These are phyloP conservation scores for Corymbia maculata DNA, from an alignment of 345 rosid genomes.

Conservation along the genomic window DNA sequence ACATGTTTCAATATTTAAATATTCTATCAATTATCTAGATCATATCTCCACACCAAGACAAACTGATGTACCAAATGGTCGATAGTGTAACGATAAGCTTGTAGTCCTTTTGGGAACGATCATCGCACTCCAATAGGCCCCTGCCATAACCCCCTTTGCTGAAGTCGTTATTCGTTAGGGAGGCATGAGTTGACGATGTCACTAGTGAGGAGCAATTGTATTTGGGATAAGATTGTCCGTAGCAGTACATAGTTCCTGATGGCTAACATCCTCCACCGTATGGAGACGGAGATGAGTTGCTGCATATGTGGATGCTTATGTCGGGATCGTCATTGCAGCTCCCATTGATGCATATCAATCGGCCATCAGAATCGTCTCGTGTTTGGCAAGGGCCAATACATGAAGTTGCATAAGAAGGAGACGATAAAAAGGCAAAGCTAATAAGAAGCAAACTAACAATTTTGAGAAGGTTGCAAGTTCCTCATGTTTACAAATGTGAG, in stretches of 20 bases:
- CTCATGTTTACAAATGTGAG: background rate
- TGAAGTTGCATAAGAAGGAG: background rate
- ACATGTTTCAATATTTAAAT: accelerated
- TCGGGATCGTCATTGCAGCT: background rate
- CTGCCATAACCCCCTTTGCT: background rate
- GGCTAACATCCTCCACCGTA: background rate
- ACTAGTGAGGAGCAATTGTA: background rate
- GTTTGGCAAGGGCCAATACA: background rate
- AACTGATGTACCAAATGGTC: background rate
- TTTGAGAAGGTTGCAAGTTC: background rate
- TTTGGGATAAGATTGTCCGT: background rate
- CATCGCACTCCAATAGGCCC: background rate
- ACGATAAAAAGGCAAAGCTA: background rate
- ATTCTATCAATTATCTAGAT: background rate
- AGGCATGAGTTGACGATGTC: background rate
- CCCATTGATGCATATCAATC: background rate
- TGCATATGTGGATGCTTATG: background rate
- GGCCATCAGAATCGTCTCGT: background rate
- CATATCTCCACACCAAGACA: background rate
- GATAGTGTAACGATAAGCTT: background rate
- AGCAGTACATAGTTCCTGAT: background rate
- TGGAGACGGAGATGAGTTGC: background rate
- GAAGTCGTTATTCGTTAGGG: background rate
- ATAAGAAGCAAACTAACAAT: background rate
- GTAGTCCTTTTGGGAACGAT: background rate